Evolutionary conservation across 768 basidiomycete species (phyloP), one percentile per base, ranked within the genome.

Genomic region (Fistulinella prunicolor): DNA sequence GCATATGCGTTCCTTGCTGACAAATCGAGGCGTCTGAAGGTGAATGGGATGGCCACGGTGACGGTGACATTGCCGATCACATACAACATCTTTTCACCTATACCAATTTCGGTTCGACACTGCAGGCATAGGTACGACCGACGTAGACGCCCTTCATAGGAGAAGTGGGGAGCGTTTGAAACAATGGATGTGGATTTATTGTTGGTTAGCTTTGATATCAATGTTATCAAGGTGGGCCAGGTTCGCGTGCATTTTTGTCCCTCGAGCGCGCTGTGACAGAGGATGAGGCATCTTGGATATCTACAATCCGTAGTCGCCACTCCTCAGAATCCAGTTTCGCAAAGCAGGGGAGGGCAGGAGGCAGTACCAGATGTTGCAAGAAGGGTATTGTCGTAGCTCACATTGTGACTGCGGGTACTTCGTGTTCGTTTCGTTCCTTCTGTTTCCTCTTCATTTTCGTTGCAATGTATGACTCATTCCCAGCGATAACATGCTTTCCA

Each of bases 361-460:
- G 94, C 93, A 96, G 68, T 97, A 98, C 68, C 92, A 94, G 65
- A 93, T 93, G 89, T 78, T 98, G 94, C 90, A 20, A 78, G 89
- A 56, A 78, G 89, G 50, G 90, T 93, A 34, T 70, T 93, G 57
- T 92, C 89, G 32, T 89, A 93, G 66, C 77, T 93, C 64, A 92
- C 92, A 70, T 70, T 93, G 75, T 92, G 70, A 80, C 57, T 32
- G 13, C 30, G 30, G 26, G n/a, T n/a, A 39, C 6, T 14, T 24
- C 16, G 7, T 23, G 44, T 42, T 21, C 8, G 16, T 26, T 16
- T 6, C 9, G 17, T 34, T 46, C 30, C 12, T 6, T 29, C 6
- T 23, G 13, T 5, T 12, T 6, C 16, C 34, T 45, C 17, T 14
- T n/a, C 19, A 39, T 46, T 39, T 34, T 6, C 40, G 22, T 42